Evolutionary conservation across 202 grass and related monocot species (phyloP).

Genomic region (Carex arenaria): DNA sequence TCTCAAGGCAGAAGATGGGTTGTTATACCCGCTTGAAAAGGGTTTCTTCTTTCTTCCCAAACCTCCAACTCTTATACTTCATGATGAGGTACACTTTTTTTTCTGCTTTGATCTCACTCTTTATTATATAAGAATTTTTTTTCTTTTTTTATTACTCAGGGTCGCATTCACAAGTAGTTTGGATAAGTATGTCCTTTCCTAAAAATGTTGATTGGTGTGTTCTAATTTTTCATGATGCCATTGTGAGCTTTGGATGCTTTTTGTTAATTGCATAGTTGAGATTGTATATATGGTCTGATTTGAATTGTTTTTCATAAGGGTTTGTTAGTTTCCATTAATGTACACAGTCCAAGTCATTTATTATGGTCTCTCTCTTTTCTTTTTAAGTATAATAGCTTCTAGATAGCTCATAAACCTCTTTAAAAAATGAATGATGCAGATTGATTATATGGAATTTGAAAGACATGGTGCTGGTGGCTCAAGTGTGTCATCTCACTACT

Average conservation of each 20-base stretch:
- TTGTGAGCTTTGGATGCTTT: background rate
- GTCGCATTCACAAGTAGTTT: background rate
- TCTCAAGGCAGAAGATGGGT: conserved; percentile 98
- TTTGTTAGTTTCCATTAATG: background rate
- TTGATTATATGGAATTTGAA: conserved; percentile 96
- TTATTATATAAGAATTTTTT: background rate
- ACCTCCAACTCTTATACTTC: conserved; percentile 96
- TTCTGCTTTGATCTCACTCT: background rate
- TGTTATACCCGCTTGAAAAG: conserved; percentile 96
- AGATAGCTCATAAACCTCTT: background rate
- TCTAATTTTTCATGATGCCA: background rate
- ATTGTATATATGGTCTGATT: background rate
- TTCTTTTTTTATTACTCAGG: conserved; percentile 2
- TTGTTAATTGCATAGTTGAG: background rate
- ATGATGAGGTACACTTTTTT: conserved; percentile 67
- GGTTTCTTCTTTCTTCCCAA: conserved; percentile 99
- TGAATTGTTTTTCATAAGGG: background rate
- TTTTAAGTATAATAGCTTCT: background rate
- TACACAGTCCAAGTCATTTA: background rate
- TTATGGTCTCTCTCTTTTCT: background rate
- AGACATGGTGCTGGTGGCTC: conserved; percentile 81
- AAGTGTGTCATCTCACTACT: conserved; percentile 92
- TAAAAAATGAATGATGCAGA: conserved; percentile 39
- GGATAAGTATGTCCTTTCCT: background rate
- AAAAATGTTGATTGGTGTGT: background rate